These are phyloP conservation scores for Alloteropsis semialata DNA, from an alignment of 176 grass and related monocot species.

Conservation along the genomic window DNA sequence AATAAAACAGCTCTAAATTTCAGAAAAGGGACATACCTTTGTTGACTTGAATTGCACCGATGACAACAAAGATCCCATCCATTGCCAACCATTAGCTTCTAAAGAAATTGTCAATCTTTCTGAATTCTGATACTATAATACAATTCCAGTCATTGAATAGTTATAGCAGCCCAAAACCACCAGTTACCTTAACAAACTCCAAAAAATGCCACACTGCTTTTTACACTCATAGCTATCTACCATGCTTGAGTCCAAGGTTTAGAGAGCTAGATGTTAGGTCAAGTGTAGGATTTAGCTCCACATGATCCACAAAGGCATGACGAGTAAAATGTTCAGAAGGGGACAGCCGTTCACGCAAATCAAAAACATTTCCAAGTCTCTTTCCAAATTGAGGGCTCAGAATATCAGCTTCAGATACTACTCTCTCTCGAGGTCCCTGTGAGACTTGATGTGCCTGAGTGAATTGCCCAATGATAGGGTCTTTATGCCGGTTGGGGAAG, in stretches of 20 bases:
- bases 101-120: slow-evolving; percentile 44
- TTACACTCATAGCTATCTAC: slow-evolving; percentile 25
- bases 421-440: slow-evolving; percentile 49
- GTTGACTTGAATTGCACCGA: slow-evolving; percentile 18
- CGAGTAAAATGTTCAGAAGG: slow-evolving; percentile 48
- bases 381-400: slow-evolving; percentile 73
- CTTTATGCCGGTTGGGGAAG: slow-evolving; percentile 12
- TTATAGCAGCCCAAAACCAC: slow-evolving; percentile 25
- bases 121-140: slow-evolving; percentile 49
- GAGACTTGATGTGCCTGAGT: slow-evolving; percentile 54
- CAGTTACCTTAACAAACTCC: slow-evolving; percentile 31
- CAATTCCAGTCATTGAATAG: slow-evolving; percentile 33
- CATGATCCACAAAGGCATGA: slow-evolving; percentile 37
- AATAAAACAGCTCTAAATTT: background rate
- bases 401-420: slow-evolving; percentile 63
- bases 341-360: slow-evolving; percentile 46
- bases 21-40: slow-evolving; percentile 25
- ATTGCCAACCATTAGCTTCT: slow-evolving; percentile 37
- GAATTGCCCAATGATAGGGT: slow-evolving; percentile 44
- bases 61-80: slow-evolving; percentile 42
- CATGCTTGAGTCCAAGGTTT: slow-evolving; percentile 25
- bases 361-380: slow-evolving; percentile 57
- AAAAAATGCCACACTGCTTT: slow-evolving; percentile 28
- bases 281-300: slow-evolving; percentile 66
- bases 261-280: slow-evolving; percentile 48